These are phyloP conservation scores for Penicillium hordei DNA, from an alignment of 2,329 filamentous ascomycete species.

Conservation along the genomic window DNA sequence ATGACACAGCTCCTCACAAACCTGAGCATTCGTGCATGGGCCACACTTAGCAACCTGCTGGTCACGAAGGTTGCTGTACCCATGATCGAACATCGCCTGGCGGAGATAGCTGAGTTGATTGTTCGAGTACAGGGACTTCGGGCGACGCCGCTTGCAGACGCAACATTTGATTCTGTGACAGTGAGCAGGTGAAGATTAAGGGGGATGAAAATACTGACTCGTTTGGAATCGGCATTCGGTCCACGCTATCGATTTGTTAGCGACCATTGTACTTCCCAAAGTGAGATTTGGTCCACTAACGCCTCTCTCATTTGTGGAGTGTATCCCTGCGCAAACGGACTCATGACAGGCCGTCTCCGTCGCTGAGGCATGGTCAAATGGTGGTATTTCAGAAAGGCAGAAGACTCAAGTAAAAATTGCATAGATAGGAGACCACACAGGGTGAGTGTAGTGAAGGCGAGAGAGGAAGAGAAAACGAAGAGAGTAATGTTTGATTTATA, in stretches of 20 bases:
- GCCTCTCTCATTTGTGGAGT: background rate
- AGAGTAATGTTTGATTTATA: background rate
- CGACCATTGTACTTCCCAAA: background rate
- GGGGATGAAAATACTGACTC: background rate
- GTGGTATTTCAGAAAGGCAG: background rate
- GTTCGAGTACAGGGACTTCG: background rate
- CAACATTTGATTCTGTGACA: conserved; percentile 7
- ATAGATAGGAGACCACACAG: background rate
- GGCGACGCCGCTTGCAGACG: conserved; percentile 4
- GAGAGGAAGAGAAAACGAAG: background rate
- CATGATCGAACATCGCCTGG: background rate
- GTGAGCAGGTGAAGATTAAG: background rate
- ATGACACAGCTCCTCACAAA: conserved; percentile 4
- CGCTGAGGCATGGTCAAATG: background rate
- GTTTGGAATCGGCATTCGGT: background rate
- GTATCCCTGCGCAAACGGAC: background rate
- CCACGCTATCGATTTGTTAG: background rate
- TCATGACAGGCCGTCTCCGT: background rate
- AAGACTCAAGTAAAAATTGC: background rate
- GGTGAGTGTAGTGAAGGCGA: background rate
- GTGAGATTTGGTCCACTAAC: background rate
- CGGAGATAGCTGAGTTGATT: conserved; percentile 8
- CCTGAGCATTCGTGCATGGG: conserved; percentile 1
- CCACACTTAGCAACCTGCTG: conserved; percentile 8
- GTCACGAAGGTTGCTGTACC: background rate